phyloP scores from a whole-genome alignment of 164 flowering plant species.

The Aristolochia californica region DNA sequence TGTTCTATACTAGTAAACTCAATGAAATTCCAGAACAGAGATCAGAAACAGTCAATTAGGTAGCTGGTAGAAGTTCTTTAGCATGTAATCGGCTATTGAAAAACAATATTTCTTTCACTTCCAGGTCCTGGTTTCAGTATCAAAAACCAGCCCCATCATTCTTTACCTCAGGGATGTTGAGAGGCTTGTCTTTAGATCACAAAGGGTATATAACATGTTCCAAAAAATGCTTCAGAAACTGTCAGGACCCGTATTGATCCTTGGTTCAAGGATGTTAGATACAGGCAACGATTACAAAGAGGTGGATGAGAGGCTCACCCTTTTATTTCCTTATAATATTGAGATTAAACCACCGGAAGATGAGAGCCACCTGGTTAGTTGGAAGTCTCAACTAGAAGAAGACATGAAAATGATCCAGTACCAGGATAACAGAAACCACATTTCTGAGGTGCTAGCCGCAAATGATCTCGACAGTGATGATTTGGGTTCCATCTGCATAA shows the following conservation, averaged over 20 bases:
- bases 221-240: constrained; percentile 73
- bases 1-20: neutral
- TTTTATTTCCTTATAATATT: constrained; percentile 73
- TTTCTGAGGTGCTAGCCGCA: constrained; percentile 73
- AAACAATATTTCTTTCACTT: constrained; percentile 8
- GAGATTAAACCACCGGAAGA: constrained; percentile 83
- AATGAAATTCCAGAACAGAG: no score
- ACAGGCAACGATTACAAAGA: constrained; percentile 29
- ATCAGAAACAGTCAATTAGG: neutral
- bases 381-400: constrained; percentile 80
- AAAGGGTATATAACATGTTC: constrained; percentile 53
- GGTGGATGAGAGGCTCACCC: constrained; percentile 57
- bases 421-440: constrained; percentile 80
- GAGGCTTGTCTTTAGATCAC: constrained; percentile 47
- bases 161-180: constrained; percentile 84
- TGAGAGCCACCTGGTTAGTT: constrained; percentile 62
- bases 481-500: constrained; percentile 56
- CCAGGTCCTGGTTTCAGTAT: constrained; percentile 62
- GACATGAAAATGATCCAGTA: constrained; percentile 81
- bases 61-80: neutral
- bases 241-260: constrained; percentile 71
- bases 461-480: constrained; percentile 91
- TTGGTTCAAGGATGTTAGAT: constrained; percentile 64
- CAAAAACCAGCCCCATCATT: constrained; percentile 60
- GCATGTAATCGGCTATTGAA: no score